Evolutionary conservation across 2,329 filamentous ascomycete species (phyloP), one percentile per base, ranked within the genome.

Genomic region (Xylogone sp.): DNA sequence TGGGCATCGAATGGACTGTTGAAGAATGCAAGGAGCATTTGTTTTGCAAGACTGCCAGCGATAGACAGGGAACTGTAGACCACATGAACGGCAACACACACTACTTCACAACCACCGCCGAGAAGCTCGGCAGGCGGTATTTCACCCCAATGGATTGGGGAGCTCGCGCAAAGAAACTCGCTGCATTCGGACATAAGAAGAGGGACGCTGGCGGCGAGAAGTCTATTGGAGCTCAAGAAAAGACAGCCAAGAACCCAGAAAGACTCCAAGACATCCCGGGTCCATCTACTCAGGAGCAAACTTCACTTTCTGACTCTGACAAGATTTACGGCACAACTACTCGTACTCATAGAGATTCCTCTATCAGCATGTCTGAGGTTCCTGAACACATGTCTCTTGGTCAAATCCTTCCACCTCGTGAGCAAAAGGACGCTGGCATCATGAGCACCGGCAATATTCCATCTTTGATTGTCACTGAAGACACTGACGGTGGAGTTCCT

Each of bases 361-460:
- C 47, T 16, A 42, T 49, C 20, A 43, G 34, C 16, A 49, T 48
- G 46, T 42, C 46, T 18, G 39, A 48, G 18, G 46, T 49, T 10
- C 47, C 47, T 18, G 47, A 49, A 16, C 29, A 24, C 16, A 44
- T 49, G 39, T 29, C 22, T 7, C 6, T 8, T 7, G 24, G 47
- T 13, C 47, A 49, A 16, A 42, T 49, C 21, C 24, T 49, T 19
- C 42, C 47, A 9, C 29, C 46, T 21, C 18, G 31, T 39, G 34
- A 39, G 34, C 8, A 39, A 18, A 39, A 16, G 10, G 13, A 39
- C 8, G 12, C n/a, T 39, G 13, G n/a, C 34, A 16, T 16, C n/a
- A 39, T 16, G 12, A 16, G n/a, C 34, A 16, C 8, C 34, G 34
- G 34, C n/a, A 18, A 18, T 39, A 16, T 16, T 16, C n/a, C 34